These are phyloP conservation scores for Gossypium trilobum DNA, from an alignment of 441 rosid species.

Conservation along the genomic window DNA sequence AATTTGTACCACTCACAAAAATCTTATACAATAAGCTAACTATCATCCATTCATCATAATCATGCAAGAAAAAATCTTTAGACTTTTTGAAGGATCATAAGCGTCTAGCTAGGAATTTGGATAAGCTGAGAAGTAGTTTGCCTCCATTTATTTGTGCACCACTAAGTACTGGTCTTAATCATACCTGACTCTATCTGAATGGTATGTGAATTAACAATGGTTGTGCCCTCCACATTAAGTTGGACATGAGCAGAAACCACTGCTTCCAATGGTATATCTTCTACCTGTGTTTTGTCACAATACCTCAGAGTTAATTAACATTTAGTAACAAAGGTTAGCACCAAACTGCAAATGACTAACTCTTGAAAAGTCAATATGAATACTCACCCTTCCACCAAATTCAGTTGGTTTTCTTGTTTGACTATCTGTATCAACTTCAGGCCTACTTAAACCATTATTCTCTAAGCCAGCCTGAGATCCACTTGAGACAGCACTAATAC, in stretches of 20 bases:
- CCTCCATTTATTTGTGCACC: not conserved
- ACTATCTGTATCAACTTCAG: constrained; percentile 22
- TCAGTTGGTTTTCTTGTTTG: constrained; percentile 14
- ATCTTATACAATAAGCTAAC: not conserved
- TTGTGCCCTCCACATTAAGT: constrained; percentile 17
- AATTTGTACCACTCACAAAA: not conserved
- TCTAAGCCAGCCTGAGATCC: constrained; percentile 23
- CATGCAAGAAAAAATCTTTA: not conserved
- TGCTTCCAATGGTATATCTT: constrained; percentile 24
- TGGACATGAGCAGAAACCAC: constrained; percentile 23
- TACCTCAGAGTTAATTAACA: constrained; percentile 8
- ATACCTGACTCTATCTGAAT: constrained; percentile 30
- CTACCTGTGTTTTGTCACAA: constrained; percentile 20
- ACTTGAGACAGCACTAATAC: constrained; percentile 12
- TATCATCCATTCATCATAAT: not conserved
- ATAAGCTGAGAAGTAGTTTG: not conserved
- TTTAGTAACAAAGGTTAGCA: constrained; percentile 7
- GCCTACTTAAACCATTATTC: constrained; percentile 12
- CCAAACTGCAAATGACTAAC: constrained; percentile 1
- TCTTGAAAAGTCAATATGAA: not conserved
- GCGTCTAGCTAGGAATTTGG: not conserved
- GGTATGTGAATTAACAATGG: constrained; percentile 13
- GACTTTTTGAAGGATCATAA: not conserved
- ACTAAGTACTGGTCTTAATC: not conserved
- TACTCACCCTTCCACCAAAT: constrained; percentile 26